A percentile compares a stretch with the other conserved stretches of the same genome.
phyloP scores from a whole-genome alignment of 2,329 filamentous ascomycete genomes.

The Pseudogymnoascus sp. region DNA sequence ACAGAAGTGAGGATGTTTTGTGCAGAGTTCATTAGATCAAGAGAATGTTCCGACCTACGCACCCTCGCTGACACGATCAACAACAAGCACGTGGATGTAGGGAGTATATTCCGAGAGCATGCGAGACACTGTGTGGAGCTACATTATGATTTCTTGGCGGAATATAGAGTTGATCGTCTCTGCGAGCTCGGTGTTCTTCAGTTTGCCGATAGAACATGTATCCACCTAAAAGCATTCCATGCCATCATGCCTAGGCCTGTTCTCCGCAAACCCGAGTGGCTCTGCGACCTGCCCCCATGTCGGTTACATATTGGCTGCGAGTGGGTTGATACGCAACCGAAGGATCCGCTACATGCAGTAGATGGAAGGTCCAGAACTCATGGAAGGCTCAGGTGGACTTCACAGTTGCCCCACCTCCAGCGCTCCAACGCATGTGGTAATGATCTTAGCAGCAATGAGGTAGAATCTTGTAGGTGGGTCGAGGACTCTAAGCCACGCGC shows the following conservation, averaged over 20 bases:
- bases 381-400: not conserved
- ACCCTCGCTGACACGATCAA: conserved; percentile 17
- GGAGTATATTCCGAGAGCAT: not conserved
- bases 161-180: not conserved
- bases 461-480: not conserved
- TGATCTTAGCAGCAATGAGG: not conserved
- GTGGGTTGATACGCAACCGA: not conserved
- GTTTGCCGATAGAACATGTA: not conserved
- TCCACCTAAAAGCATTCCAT: not conserved
- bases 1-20: not conserved
- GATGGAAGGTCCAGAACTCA: not conserved
- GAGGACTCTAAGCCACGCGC: not conserved
- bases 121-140: not conserved
- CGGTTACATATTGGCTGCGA: not conserved
- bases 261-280: not conserved
- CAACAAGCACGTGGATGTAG: not conserved
- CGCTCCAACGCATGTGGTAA: not conserved
- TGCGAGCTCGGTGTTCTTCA: not conserved
- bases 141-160: not conserved
- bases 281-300: not conserved
- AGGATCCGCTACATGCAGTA: not conserved
- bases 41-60: conserved; percentile 13
- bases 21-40: not conserved
- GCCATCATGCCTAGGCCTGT: not conserved
- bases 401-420: not conserved